phyloP scores from a whole-genome alignment of 257 asterid species.

The Orobanche coerulescens region DNA sequence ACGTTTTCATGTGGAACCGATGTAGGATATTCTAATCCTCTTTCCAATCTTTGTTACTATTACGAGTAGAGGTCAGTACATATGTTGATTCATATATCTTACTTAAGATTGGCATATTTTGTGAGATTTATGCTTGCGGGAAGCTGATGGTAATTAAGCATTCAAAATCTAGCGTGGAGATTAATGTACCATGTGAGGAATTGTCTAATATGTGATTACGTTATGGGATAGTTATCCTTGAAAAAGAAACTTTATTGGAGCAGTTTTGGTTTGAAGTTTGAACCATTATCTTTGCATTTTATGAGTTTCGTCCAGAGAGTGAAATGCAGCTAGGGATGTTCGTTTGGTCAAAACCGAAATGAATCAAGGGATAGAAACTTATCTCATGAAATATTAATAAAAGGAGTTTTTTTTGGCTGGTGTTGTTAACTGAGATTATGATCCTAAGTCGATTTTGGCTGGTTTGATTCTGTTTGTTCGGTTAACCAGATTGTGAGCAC shows the following conservation, averaged over 20 bases:
- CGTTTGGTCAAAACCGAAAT: neutral
- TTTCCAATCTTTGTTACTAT: no score
- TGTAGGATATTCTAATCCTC: no score
- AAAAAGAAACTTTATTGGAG: neutral
- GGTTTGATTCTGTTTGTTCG: no score
- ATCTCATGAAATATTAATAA: neutral
- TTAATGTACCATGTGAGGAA: neutral
- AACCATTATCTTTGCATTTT: constrained; percentile 2
- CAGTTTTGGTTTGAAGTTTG: constrained; percentile 4
- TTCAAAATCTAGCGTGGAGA: neutral
- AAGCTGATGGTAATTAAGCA: neutral
- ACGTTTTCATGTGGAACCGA: no score
- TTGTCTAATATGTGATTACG: neutral
- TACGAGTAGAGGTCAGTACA: neutral
- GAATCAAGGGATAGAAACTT: neutral
- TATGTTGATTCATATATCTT: neutral
- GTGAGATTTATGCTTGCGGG: neutral
- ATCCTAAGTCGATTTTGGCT: no score
- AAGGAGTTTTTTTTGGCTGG: neutral
- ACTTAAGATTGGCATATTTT: neutral
- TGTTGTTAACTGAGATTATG: neutral
- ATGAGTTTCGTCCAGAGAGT: neutral
- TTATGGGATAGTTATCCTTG: neutral
- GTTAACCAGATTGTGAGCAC: no score
- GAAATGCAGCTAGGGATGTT: neutral